Evolutionary conservation across 495 filamentous ascomycete genomes (phyloP).

Genomic region (Hyaloscypha bicolor): DNA sequence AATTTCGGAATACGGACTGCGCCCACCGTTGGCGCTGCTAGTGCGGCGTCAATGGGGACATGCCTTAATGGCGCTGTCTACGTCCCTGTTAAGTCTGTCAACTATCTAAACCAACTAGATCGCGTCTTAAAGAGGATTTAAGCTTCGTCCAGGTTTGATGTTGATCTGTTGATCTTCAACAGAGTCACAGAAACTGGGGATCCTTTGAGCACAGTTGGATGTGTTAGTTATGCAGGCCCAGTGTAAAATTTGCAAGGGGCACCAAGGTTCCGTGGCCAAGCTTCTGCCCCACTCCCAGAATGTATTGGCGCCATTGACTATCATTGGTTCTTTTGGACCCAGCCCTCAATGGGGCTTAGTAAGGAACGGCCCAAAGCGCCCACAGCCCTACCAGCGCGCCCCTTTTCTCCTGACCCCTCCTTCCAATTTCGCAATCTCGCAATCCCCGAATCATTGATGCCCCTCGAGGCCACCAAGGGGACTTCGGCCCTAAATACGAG

Average conservation of each 20-base stretch:
- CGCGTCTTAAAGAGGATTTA: conserved; percentile 4
- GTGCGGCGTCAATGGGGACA: not conserved
- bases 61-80: not conserved
- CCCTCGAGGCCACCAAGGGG: not conserved
- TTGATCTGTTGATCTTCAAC: not conserved
- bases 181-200: not conserved
- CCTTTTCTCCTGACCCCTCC: not conserved
- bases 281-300: not conserved
- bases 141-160: not conserved
- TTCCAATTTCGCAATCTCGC: not conserved
- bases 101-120: not conserved
- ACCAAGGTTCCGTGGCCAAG: not conserved
- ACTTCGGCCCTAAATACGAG: not conserved
- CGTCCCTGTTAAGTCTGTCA: not conserved
- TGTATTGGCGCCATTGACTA: not conserved
- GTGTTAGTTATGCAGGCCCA: not conserved
- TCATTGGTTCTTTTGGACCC: not conserved
- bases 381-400: not conserved
- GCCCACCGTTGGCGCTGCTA: not conserved
- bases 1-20: conserved; percentile 1
- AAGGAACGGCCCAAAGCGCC: not conserved
- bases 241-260: not conserved
- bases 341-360: not conserved
- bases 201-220: not conserved
- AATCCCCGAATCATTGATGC: not conserved